Evolutionary conservation across 352 stramenopile species (phyloP).

Genomic region (Globisporangium irregulare): DNA sequence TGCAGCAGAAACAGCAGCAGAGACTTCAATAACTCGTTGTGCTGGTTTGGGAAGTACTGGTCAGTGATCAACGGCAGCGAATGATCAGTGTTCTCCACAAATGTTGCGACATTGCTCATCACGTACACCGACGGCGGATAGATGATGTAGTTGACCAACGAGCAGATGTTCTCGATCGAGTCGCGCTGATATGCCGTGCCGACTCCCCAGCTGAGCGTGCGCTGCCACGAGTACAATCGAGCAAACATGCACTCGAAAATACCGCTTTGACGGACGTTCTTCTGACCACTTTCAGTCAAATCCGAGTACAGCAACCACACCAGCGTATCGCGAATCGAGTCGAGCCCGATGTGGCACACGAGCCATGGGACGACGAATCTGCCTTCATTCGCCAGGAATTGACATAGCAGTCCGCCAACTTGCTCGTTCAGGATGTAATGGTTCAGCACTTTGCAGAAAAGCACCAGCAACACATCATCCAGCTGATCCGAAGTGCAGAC

Average conservation of each 20-base stretch:
- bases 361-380: constrained; percentile 71
- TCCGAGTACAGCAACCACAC: constrained; percentile 87
- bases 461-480: constrained; percentile 74
- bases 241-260: constrained; percentile 80
- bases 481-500: constrained; percentile 59
- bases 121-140: constrained; percentile 85
- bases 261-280: constrained; percentile 58
- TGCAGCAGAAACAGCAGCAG: constrained; percentile 65
- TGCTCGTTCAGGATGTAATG: constrained; percentile 75
- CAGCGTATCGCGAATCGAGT: constrained; percentile 81
- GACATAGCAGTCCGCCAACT: constrained; percentile 61
- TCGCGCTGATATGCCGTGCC: constrained; percentile 82
- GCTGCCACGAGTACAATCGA: constrained; percentile 75
- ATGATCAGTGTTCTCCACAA: constrained; percentile 83
- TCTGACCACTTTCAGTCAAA: constrained; percentile 63
- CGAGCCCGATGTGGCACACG: constrained; percentile 76
- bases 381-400: constrained; percentile 68
- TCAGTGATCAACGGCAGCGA: constrained; percentile 82
- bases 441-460: constrained; percentile 88
- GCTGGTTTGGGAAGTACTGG: constrained; percentile 68
- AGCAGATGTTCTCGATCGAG: constrained; percentile 87
- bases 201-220: constrained; percentile 80
- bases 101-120: constrained; percentile 79
- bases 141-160: constrained; percentile 83
- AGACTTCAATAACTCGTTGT: constrained; percentile 84